Base-by-base conservation (phyloP, 768 basidiomycete species). In the Suillus sp. region DNA sequence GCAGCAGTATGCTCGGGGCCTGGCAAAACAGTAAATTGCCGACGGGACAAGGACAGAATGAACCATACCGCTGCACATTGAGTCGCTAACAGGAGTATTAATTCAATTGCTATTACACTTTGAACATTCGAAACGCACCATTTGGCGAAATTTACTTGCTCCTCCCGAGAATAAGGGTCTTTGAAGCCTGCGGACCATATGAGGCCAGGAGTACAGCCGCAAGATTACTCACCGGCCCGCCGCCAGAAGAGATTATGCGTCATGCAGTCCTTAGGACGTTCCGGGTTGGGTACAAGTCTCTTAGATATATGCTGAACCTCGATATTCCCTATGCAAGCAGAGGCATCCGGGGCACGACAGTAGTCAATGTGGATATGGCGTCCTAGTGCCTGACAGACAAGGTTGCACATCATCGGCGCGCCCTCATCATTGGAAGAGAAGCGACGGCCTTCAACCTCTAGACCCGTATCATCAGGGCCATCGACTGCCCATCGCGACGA, bases 151-250 rank as follows among this genome's bases (percentile, higher is more conserved):
- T 80, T 79, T 1, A 76, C 59, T 66, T 83, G 83, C 57, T 87
- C 85, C 45, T 86, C 84, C n/a, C 77, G 78, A 25, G 85, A 80
- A 63, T 88, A 88, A 0, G 86, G 86, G 68, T 88, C 86, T 77
- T 81, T 85, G 75, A 87, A 88, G 11, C 83, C 86, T 86, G 55
- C 14, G 48, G 16, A 59, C 66, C 13, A 60, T 13, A 32, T 42
- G 14, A 22, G 45, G 2, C 35, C 35, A 35, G 16, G n/a, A 30
- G 1, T 18, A 35, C 16, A 6, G 13, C 9, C 37, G 25, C 4
- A 2, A 3, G 37, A 30, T 13, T 30, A 68, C 76, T 35, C 61
- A 86, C 86, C 88, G 64, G 79, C 79, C n/a, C 87, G 79, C 63
- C 79, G 78, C 87, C 87, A 88, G 65, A 80, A 82, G 37, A 88